Evolutionary conservation across 352 stramenopile species (phyloP), one percentile per base, ranked within the genome.

Genomic region (Phytophthora colocasiae): DNA sequence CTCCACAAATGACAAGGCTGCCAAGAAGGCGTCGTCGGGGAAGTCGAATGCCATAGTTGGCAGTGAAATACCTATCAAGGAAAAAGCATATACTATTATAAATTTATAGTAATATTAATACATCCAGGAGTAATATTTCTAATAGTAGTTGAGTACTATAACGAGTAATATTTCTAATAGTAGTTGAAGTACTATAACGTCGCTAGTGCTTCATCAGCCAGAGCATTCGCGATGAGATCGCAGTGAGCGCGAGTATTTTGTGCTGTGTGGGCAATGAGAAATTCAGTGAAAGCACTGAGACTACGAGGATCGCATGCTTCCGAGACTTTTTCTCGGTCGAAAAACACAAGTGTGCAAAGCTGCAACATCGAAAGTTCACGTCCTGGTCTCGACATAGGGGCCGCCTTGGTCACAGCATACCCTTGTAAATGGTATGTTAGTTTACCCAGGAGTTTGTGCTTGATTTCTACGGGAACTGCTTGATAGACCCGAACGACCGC

Each of bases 181-280:
- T 22, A 22, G 22, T 22, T 22, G 22, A 22, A 22, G 22, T 22
- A 22, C 22, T 22, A 22, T 22, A 22, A 22, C 22, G 22, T 22
- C 22, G 27, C 27, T 31, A 31, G 2, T 1, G 2, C 57, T 48
- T 61, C 32, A 34, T 66, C 52, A 17, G 26, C 59, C 6, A 69
- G 31, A 17, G 51, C 59, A 24, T 62, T 61, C 26, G 63, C 36
- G 14, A 73, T 73, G 4, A 59, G 40, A 1, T 65, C 41, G 8
- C 49, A 57, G 19, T 69, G 51, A 11, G 53, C 29, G 22, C 34
- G 10, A 9, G 61, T 65, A 26, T 68, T 73, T 6, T 47, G 38
- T 0, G 34, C 45, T 14, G 64, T 54, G 15, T 56, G 31, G 19
- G 32, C 50, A 9, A 63, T 57, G 1, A 64, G 31, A 43, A 72